Conservation (phyloP, 306 rosid species). For the Pueraria montana region DNA sequence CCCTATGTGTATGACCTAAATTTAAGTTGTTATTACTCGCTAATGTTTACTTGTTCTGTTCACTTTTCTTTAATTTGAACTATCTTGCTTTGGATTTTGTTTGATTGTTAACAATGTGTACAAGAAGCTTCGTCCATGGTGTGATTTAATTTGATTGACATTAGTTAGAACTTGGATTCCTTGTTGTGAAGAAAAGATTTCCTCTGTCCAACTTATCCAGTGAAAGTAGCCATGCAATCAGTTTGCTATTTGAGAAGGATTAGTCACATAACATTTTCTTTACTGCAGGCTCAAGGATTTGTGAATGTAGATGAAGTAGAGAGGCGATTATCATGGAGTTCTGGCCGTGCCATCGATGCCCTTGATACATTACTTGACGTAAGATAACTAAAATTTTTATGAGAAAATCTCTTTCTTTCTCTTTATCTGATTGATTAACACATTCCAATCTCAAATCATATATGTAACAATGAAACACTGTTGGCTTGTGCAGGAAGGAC, state of each 20-base stretch:
- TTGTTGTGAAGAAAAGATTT: slow-evolving; percentile 4
- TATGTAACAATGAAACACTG: slow-evolving; percentile 29
- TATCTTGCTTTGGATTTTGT: not conserved
- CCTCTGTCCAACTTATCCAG: not conserved
- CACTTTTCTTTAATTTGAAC: slow-evolving; percentile 13
- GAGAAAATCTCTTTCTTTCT: not conserved
- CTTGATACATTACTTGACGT: slow-evolving; percentile 90
- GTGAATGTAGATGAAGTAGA: slow-evolving; percentile 87
- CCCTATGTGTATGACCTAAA: not conserved
- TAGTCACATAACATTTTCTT: slow-evolving; percentile 11
- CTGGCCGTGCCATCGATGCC: slow-evolving; percentile 90
- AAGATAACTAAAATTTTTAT: slow-evolving; percentile 43
- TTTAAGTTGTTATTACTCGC: not conserved
- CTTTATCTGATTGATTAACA: not conserved
- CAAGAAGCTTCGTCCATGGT: slow-evolving; percentile 1
- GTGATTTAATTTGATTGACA: not conserved
- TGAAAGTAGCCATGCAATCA: slow-evolving; percentile 29
- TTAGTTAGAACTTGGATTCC: slow-evolving; percentile 11
- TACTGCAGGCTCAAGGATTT: slow-evolving; percentile 84
- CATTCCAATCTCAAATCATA: slow-evolving; percentile 31
- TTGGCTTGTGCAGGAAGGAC: slow-evolving; percentile 80
- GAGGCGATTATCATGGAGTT: slow-evolving; percentile 84
- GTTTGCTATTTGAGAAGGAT: slow-evolving; percentile 5
- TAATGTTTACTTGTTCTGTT: not conserved
- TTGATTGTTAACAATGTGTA: not conserved